Percentiles rank a stretch among this genome's conserved stretches.
Conservation (phyloP, 2,329 filamentous ascomycete species). For the Pseudocercospora pini-densiflorae region DNA sequence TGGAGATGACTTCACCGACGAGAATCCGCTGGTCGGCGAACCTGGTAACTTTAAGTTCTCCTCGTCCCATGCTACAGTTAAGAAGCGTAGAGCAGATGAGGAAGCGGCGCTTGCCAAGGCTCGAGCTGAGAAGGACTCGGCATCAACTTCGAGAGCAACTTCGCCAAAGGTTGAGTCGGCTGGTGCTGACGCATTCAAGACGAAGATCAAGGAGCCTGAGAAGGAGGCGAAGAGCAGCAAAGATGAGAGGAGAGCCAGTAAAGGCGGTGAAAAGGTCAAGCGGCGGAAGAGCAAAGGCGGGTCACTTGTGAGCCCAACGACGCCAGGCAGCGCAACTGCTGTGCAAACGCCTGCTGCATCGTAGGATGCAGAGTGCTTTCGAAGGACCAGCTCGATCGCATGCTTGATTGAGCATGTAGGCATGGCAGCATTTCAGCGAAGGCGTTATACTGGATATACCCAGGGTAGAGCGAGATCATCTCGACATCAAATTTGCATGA, state of each 20-base stretch:
- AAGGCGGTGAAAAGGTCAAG: constrained; percentile 25
- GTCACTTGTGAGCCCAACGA: constrained; percentile 27
- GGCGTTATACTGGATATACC: constrained; percentile 7
- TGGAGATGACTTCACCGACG: constrained; percentile 67
- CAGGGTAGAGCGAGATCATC: background rate
- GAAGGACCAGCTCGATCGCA: background rate
- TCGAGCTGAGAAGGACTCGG: constrained; percentile 25
- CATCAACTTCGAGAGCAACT: constrained; percentile 16
- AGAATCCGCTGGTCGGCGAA: constrained; percentile 65
- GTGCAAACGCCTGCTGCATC: constrained; percentile 18
- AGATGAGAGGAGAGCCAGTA: constrained; percentile 23
- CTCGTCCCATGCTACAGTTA: constrained; percentile 48
- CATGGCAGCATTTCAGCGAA: constrained; percentile 1
- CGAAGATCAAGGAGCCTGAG: constrained; percentile 23
- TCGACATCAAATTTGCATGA: background rate
- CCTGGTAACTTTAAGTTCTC: constrained; percentile 65
- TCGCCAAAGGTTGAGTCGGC: constrained; percentile 17
- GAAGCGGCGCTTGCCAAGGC: constrained; percentile 37
- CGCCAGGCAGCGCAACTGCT: constrained; percentile 22
- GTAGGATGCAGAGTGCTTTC: background rate
- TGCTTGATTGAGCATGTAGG: background rate
- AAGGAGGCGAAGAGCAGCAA: constrained; percentile 22
- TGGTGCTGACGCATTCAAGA: constrained; percentile 23
- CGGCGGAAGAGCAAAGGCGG: constrained; percentile 28
- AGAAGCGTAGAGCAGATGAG: constrained; percentile 46